Percentiles rank a stretch among this genome's conserved stretches.
These are phyloP conservation scores for Neurospora pannonica DNA, from an alignment of 495 filamentous ascomycete genomes.

Conservation along the genomic window DNA sequence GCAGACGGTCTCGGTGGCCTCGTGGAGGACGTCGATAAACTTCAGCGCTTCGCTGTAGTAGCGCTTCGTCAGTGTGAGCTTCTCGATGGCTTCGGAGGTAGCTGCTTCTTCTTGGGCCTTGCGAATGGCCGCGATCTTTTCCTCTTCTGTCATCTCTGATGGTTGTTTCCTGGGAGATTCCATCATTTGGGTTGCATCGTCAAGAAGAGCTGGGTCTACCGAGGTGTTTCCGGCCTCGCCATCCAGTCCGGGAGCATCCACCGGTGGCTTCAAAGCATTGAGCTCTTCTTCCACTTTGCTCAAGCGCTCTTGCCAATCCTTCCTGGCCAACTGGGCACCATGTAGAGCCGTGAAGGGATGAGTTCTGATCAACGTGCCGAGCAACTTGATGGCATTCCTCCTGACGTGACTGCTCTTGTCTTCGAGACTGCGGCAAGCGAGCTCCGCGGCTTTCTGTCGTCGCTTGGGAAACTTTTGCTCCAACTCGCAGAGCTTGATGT, in stretches of 20 bases:
- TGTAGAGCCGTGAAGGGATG: constrained; percentile 92
- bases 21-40: constrained; percentile 90
- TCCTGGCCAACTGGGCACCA: constrained; percentile 71
- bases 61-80: constrained; percentile 74
- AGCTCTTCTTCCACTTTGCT: constrained; percentile 75
- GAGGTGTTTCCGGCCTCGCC: constrained; percentile 47
- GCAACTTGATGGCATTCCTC: constrained; percentile 86
- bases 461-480: constrained; percentile 93
- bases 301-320: constrained; percentile 74
- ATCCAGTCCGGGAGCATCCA: constrained; percentile 62
- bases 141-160: constrained; percentile 47
- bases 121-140: constrained; percentile 44
- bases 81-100: constrained; percentile 69
- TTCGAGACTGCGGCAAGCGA: constrained; percentile 80
- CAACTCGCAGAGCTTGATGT: constrained; percentile 80
- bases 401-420: constrained; percentile 98
- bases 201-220: constrained; percentile 69
- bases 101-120: constrained; percentile 64
- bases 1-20: constrained; percentile 63
- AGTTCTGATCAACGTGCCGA: constrained; percentile 77
- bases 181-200: constrained; percentile 76
- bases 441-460: constrained; percentile 72
- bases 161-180: constrained; percentile 51
- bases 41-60: constrained; percentile 88
- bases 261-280: constrained; percentile 68